These are phyloP conservation scores for Eutrema japonicum DNA, from an alignment of 345 rosid genomes.

Conservation along the genomic window DNA sequence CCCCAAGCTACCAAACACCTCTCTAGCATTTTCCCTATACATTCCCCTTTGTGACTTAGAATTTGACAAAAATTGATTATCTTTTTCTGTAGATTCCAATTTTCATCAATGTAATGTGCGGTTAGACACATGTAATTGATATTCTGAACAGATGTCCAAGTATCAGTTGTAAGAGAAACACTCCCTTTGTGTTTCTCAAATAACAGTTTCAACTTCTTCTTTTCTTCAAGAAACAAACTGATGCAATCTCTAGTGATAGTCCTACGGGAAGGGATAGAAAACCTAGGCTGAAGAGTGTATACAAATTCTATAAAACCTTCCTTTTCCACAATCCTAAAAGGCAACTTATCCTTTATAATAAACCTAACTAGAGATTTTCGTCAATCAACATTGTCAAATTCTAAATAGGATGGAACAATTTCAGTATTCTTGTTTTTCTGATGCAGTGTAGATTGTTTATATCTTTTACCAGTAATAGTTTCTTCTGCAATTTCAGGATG, in stretches of 20 bases:
- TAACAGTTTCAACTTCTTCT: neutral
- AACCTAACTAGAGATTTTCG: neutral
- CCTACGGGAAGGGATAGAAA: slow-evolving; percentile 10
- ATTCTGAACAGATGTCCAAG: slow-evolving; percentile 10
- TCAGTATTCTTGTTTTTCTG: too few relatives aligned
- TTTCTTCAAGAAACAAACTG: neutral
- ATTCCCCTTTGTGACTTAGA: neutral
- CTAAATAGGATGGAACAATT: neutral
- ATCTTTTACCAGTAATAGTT: too few relatives aligned
- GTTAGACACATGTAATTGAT: slow-evolving; percentile 16
- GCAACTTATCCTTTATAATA: neutral
- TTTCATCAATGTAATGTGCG: neutral
- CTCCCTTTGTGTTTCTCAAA: slow-evolving; percentile 13
- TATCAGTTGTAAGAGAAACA: slow-evolving; percentile 16
- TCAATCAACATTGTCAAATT: neutral
- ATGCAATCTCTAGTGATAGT: slow-evolving; percentile 1
- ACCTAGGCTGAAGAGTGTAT: neutral
- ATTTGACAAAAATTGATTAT: neutral
- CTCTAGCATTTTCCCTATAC: slow-evolving; percentile 23
- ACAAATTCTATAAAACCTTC: neutral
- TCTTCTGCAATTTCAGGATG: too few relatives aligned
- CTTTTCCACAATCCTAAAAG: neutral
- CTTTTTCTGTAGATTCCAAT: neutral
- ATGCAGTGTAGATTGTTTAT: too few relatives aligned
- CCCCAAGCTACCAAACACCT: slow-evolving; percentile 31